Conservation (phyloP, 805 yeast species). For the Ogataea corticis region DNA sequence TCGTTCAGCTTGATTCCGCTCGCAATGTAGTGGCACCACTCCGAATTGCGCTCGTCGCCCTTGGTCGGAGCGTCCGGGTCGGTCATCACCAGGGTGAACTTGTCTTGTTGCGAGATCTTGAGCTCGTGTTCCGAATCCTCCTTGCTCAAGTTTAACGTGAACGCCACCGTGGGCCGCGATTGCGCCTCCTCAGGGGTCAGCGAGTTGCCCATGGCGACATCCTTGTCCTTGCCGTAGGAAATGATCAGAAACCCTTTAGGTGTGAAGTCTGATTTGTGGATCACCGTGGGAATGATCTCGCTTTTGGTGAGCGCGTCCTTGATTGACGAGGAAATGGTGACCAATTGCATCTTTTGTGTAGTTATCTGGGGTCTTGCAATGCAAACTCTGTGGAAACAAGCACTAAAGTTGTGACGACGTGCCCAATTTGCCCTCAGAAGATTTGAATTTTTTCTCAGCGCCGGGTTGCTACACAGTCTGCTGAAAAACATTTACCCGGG, state of each 20-base stretch:
- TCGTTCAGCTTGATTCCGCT: conserved; percentile 52
- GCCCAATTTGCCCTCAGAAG: too few species aligned
- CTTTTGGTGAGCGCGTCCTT: conserved; percentile 51
- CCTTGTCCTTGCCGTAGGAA: conserved; percentile 56
- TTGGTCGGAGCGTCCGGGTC: conserved; percentile 95
- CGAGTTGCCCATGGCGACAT: conserved; percentile 79
- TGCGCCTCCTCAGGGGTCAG: conserved; percentile 68
- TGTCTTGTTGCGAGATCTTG: conserved; percentile 45
- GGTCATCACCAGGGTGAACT: conserved; percentile 75
- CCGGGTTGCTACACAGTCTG: too few species aligned
- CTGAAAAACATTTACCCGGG: too few species aligned
- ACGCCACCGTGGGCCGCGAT: conserved; percentile 61
- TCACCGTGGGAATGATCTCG: conserved; percentile 53
- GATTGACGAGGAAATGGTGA: conserved; percentile 56
- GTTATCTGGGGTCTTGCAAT: too few species aligned
- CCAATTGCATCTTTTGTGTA: conserved; percentile 31
- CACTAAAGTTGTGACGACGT: too few species aligned
- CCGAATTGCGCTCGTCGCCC: conserved; percentile 84
- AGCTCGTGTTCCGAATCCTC: conserved; percentile 37
- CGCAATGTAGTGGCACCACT: conserved; percentile 74
- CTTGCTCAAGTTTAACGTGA: conserved; percentile 46
- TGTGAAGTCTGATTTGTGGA: conserved; percentile 38
- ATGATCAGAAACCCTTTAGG: conserved; percentile 62
- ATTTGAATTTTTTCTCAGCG: too few species aligned
- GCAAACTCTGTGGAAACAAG: too few species aligned